phyloP scores from a whole-genome alignment of 2,329 filamentous ascomycete genomes.

The Rhinocladiella mackenziei region DNA sequence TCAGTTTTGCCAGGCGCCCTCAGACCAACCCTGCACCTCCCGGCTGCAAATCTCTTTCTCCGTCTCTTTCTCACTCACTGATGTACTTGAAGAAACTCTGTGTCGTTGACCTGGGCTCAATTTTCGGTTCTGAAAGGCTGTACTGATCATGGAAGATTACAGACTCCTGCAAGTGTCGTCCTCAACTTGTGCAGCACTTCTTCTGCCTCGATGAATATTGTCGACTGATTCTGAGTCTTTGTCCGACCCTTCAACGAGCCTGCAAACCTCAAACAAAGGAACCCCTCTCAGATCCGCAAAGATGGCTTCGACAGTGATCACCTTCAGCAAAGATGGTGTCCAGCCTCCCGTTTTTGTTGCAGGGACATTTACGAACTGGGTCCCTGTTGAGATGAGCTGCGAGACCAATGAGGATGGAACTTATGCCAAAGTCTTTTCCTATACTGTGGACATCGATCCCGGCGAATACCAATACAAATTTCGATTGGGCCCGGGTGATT shows the following conservation, averaged over 20 bases:
- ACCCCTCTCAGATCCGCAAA: slow-evolving; percentile 3
- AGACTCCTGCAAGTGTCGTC: neutral
- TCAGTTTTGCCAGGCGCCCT: too few species aligned
- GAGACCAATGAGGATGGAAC: slow-evolving; percentile 47
- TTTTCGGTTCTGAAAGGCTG: neutral
- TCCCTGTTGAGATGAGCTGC: slow-evolving; percentile 61
- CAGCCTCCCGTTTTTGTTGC: slow-evolving; percentile 67
- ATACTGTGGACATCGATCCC: slow-evolving; percentile 52
- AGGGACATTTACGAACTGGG: slow-evolving; percentile 67
- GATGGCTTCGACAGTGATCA: slow-evolving; percentile 53
- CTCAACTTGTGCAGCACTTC: neutral
- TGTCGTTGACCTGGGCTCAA: neutral
- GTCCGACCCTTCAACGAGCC: neutral
- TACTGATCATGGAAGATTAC: neutral
- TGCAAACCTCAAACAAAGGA: neutral
- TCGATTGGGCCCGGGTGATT: slow-evolving; percentile 61
- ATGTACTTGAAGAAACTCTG: too few species aligned
- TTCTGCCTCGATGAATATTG: neutral
- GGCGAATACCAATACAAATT: slow-evolving; percentile 72
- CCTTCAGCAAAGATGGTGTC: slow-evolving; percentile 57
- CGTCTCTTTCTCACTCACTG: too few species aligned
- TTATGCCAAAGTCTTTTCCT: slow-evolving; percentile 53
- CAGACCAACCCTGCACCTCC: too few species aligned
- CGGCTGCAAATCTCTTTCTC: too few species aligned
- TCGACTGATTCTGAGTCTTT: neutral